Percentiles rank a stretch among this genome's conserved stretches.
Conservation (phyloP, 148 eudicot species). For the Camellia granthamiana region DNA sequence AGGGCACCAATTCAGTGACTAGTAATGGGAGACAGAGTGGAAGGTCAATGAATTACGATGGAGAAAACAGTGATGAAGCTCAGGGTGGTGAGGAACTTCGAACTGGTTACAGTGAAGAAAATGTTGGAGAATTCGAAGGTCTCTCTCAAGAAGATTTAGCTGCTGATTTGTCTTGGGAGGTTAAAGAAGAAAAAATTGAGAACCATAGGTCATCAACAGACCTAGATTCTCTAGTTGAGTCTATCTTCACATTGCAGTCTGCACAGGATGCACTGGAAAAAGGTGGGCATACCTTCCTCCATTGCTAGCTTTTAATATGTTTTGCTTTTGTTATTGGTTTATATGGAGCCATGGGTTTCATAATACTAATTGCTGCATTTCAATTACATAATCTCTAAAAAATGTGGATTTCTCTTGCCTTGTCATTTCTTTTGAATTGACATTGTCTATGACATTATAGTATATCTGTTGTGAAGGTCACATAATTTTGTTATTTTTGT, state of each 20-base stretch:
- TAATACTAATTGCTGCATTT: not conserved
- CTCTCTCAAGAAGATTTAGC: constrained; percentile 31
- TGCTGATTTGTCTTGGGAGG: constrained; percentile 35
- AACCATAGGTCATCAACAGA: constrained; percentile 36
- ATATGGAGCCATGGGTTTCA: not conserved
- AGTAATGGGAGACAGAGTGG: constrained; percentile 47
- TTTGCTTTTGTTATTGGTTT: not conserved
- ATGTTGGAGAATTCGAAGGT: constrained; percentile 29
- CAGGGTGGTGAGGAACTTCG: constrained; percentile 36
- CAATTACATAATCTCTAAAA: not conserved
- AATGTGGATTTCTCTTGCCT: not conserved
- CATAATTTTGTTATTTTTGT: not conserved
- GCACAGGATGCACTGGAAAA: constrained; percentile 74
- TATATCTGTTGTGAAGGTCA: not conserved
- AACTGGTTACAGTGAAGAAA: constrained; percentile 22
- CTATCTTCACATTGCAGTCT: constrained; percentile 54
- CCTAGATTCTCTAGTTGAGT: constrained; percentile 60
- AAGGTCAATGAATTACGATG: constrained; percentile 28
- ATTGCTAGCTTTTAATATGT: not conserved
- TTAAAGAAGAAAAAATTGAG: constrained; percentile 29
- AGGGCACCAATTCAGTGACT: constrained; percentile 36
- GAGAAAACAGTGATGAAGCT: constrained; percentile 43
- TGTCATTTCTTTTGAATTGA: not conserved
- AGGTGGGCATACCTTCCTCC: constrained; percentile 39
- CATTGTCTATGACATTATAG: not conserved